Conservation (phyloP, 1,139 yeast species). For the Pichia inconspicua region DNA sequence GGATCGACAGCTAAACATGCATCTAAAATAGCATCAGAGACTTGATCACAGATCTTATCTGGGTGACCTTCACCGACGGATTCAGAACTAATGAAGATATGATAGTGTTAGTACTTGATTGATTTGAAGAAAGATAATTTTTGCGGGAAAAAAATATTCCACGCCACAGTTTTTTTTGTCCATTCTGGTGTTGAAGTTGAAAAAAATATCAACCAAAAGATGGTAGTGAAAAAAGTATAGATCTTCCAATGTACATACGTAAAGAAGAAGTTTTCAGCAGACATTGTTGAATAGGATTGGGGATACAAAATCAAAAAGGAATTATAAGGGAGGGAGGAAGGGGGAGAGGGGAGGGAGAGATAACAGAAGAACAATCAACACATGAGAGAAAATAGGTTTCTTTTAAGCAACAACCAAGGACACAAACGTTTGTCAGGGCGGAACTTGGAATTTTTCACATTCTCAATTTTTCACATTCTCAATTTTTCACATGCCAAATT, state of each 20-base stretch:
- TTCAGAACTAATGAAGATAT: slow-evolving; percentile 65
- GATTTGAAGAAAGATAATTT: not conserved
- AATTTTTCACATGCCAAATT: not conserved
- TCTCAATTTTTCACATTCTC: not conserved
- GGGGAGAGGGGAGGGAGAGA: not conserved
- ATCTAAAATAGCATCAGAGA: slow-evolving; percentile 94
- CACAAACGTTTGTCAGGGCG: not conserved
- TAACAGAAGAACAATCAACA: not conserved
- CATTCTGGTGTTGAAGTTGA: not conserved
- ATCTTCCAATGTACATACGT: slow-evolving; percentile 18
- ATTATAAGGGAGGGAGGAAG: not conserved
- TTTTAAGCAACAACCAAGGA: not conserved
- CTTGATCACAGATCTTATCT: slow-evolving; percentile 99
- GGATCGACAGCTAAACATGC: slow-evolving; percentile 97
- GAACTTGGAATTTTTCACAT: not conserved
- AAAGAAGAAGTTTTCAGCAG: slow-evolving; percentile 27
- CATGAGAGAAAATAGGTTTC: not conserved
- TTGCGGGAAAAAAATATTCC: not conserved
- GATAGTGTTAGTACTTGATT: not conserved
- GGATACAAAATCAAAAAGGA: not conserved
- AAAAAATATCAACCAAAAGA: not conserved
- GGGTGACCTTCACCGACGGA: slow-evolving; percentile 99
- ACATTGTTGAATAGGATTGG: slow-evolving; percentile 13
- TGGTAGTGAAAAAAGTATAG: not conserved
- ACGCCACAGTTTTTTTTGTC: not conserved